Evolutionary conservation across 495 filamentous ascomycete genomes (phyloP).

Genomic region (Poronia punctata): DNA sequence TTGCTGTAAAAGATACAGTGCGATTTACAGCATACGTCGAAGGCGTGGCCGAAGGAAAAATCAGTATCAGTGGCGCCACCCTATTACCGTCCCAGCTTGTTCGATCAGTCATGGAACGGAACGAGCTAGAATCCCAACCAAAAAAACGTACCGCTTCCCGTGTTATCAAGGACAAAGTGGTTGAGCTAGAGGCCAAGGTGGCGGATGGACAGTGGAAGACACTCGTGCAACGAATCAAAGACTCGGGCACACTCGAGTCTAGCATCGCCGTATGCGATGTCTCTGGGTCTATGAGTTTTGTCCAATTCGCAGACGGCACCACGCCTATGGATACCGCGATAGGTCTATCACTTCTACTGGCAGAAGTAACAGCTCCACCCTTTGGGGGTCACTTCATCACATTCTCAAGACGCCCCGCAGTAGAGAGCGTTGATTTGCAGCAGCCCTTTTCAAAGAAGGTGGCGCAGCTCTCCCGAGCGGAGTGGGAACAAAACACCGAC

Average conservation of each 20-base stretch:
- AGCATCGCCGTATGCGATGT: conserved; percentile 43
- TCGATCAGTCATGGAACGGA: conserved; percentile 14
- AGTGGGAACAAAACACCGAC: conserved; percentile 34
- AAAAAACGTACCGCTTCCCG: too few relatives aligned
- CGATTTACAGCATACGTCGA: conserved; percentile 36
- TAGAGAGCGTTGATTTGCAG: conserved; percentile 26
- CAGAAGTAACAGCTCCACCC: conserved; percentile 35
- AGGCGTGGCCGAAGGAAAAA: conserved; percentile 31
- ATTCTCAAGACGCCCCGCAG: conserved; percentile 26
- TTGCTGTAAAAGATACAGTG: conserved; percentile 33
- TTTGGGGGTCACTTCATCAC: conserved; percentile 42
- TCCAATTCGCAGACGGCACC: conserved; percentile 32
- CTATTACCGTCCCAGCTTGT: conserved; percentile 35
- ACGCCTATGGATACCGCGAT: conserved; percentile 39
- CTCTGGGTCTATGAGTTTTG: conserved; percentile 32
- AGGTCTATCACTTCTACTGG: conserved; percentile 40
- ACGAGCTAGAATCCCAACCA: too few relatives aligned
- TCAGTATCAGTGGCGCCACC: conserved; percentile 36
- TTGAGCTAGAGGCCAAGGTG: conserved; percentile 15
- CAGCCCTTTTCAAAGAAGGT: conserved; percentile 14
- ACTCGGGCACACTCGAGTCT: conserved; percentile 34
- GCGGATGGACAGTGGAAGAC: conserved; percentile 41
- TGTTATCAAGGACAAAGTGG: neutral
- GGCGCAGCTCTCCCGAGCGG: neutral
- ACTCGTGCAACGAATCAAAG: conserved; percentile 40